Evolutionary conservation across 768 basidiomycete genomes (phyloP), one percentile per base, ranked within the genome.

Genomic region (Mycena haematopus): DNA sequence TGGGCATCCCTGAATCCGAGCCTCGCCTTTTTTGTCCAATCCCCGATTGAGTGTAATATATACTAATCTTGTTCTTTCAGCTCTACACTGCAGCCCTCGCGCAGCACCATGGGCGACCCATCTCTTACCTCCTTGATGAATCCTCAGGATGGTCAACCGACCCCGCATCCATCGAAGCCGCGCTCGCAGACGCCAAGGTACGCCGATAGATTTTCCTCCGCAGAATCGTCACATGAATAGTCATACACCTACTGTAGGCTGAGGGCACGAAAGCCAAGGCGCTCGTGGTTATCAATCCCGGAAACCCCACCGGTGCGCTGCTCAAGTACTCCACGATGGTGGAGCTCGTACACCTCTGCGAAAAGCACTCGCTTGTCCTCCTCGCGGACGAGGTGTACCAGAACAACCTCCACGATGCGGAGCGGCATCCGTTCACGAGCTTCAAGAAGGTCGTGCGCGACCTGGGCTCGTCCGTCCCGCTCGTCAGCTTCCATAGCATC

Each of bases 331-430:
- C 75, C 29, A 92, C 91, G 22, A 92, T 95, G 82, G 78, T 82
- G 59, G 78, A 84, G 52, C 84, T 99, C 60, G 86, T 97, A n/a
- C 77, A 86, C 27, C 76, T 99, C 11, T 96, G 95, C 77, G 92
- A 95, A 72, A 82, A 91, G 67, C 80, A 98, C 77, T 80, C 81
- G 8, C 87, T 99, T 60, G 90, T 96, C 22, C 86, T 99, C 53
- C 85, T 99, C 66, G 96, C 96, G 0, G 96, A 99, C 75, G 96
- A 99, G 75, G 96, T 99, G n/a, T 98, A 99, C 82, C 96, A 99
- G 77, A 79, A 79, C 69, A 99, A 99, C 80, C 84, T 99, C 21
- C 61, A 62, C 79, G 80, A 83, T 47, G 80, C 77, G 44, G 71
- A 75, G 3, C 80, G 80, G 1, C 87, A 91, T 73, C 84, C 91